Base-by-base conservation (phyloP, 2,329 filamentous ascomycete species). In the Blastomyces silverae region DNA sequence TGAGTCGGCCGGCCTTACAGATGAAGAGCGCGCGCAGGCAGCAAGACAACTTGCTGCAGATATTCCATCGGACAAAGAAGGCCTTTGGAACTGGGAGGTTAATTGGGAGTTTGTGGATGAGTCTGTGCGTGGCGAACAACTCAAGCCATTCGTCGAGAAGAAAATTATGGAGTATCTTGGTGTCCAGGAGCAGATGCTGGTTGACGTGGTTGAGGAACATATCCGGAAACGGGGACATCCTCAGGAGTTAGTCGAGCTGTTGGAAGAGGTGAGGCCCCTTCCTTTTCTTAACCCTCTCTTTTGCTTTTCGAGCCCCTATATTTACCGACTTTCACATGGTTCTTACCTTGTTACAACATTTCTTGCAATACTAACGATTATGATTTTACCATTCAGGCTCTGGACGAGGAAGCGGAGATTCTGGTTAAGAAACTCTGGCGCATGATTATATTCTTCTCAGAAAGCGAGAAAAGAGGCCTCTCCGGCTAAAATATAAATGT, bases 151-250 rank as follows among this genome's bases (percentile, higher is more conserved):
- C 79, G 91, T 97, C 64, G 92, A 96, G 81, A 96, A 96, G 84
- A 99, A 97, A 83, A 91, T 97, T 70, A 89, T 99, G 66, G 94
- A 99, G 77, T 95, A 94, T 71, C 84, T 99, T 60, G 95, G 95
- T 66, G 90, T 99, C 65, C 92, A 97, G 78, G 94, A 99, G 76
- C 91, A 97, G 78, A 88, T 97, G 79, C 81, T 99, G 59, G 92
- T 99, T 42, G 92, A 96, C 73, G 88, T 94, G 55, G 91, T 97
- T 50, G 89, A 97, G 73, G 89, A 92, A 72, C 91, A 96, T 77
- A 80, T 99, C 67, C 85, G 88, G 68, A 87, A 87, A 71, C 87
- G 88, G 70, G 87, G 87, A 34, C 84, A 83, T 67, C 90, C 94
- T n/a, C 84, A 87, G 66, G 89, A 89, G 64, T 77, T 99, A 71